Evolutionary conservation across 805 yeast species (phyloP), one percentile per base, ranked within the genome.

Genomic region (Tetrapisispora arboricola): DNA sequence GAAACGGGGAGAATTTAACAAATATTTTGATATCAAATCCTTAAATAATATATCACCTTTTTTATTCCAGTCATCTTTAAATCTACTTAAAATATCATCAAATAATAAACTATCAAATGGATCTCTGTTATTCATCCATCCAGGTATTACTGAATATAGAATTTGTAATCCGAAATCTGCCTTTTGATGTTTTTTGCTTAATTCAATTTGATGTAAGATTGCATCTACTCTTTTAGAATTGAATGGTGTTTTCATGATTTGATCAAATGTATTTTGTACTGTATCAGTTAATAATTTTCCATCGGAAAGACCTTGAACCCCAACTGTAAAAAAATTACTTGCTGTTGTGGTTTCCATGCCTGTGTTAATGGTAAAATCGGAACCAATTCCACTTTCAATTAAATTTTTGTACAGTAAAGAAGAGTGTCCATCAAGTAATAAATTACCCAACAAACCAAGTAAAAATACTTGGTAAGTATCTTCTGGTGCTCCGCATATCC

Each of bases 371-470:
- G 90, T 67, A 55, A 80, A 92, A 49, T 92, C 96, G 39, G 84
- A 75, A 32, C 92, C 97, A 26, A 80, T 56, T 1, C 90, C 92
- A 1, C 82, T 63, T 58, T 92, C 98, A 41, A 92, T 82, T 41
- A 92, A 66, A n/a, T 75, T 75, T 60, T 87, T 85, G 60, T 88
- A 85, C 41, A 92, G 68, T 6, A 94, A 90, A 6, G 97, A 81
- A 11, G 92, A 82, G 55, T 90, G 97, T 2, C 97, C 97, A 56
- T 85, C 95, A 49, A 80, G 74, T 26, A 92, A 66, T 39, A 92
- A 65, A 19, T 79, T 73, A 17, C 84, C 75, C 36, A 87, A 63
- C 9, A 87, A 65, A 43, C 79, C 80, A 70, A 87, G 67, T 34
- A 82, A 70, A 57, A 88, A 83, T 0, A 86, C 67, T 40, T 78